Evolutionary conservation across 2,329 filamentous ascomycete genomes (phyloP).

Genomic region (Pseudocercospora macadamiae): DNA sequence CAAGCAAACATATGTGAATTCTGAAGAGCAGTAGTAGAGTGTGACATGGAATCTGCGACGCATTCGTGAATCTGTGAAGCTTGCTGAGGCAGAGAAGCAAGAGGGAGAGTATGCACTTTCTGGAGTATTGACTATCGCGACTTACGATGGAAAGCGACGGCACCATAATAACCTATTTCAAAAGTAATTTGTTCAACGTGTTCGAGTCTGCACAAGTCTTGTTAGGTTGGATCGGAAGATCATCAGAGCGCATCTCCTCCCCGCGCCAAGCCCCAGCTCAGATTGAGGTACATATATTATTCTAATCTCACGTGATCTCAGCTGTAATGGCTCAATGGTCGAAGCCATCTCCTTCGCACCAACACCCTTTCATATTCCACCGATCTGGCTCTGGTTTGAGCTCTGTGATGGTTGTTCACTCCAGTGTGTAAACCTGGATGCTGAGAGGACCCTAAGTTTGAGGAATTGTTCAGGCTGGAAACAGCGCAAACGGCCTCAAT

Average conservation of each 20-base stretch:
- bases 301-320: constrained; percentile 18
- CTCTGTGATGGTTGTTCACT: constrained; percentile 57
- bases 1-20: too few species aligned
- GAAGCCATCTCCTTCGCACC: constrained; percentile 27
- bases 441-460: constrained; percentile 57
- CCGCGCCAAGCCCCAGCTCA: not conserved
- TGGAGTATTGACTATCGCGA: too few species aligned
- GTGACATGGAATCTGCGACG: too few species aligned
- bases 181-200: too few species aligned
- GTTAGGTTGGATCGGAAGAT: too few species aligned
- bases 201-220: too few species aligned
- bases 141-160: too few species aligned
- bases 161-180: too few species aligned
- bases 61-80: too few species aligned
- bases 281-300: constrained; percentile 6
- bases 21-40: too few species aligned
- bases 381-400: constrained; percentile 57
- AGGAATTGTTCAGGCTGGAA: constrained; percentile 60
- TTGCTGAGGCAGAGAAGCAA: too few species aligned
- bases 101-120: too few species aligned
- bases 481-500: constrained; percentile 61
- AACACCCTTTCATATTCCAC: constrained; percentile 33
- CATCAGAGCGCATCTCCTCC: not conserved
- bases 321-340: constrained; percentile 42
- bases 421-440: constrained; percentile 59